Percentiles rank a stretch among this genome's conserved stretches.
Conservation (phyloP, 768 basidiomycete genomes). For the Termitomyces sp. region DNA sequence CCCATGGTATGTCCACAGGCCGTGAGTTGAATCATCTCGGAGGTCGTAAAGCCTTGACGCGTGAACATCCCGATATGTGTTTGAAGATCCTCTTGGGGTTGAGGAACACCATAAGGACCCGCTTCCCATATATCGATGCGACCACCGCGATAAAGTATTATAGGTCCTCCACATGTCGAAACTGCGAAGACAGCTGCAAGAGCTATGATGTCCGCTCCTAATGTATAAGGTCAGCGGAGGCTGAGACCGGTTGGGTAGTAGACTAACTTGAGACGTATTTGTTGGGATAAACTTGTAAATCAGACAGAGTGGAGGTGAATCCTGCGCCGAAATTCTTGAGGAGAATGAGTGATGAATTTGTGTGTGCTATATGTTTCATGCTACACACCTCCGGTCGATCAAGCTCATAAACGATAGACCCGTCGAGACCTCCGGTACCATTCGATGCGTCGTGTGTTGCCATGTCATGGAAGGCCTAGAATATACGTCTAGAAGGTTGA, state of each 20-base stretch:
- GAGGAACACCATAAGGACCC: constrained; percentile 38
- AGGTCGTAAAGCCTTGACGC: constrained; percentile 37
- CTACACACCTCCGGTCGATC: constrained; percentile 34
- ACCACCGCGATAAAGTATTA: constrained; percentile 38
- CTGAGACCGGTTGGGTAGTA: neutral
- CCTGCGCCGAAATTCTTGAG: constrained; percentile 45
- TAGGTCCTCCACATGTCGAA: constrained; percentile 43
- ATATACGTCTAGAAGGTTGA: neutral
- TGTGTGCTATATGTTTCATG: neutral
- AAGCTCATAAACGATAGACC: constrained; percentile 46
- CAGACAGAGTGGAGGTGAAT: constrained; percentile 38
- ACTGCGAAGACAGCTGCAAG: constrained; percentile 34
- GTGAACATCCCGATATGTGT: constrained; percentile 37
- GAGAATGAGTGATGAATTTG: neutral
- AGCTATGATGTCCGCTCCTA: constrained; percentile 45
- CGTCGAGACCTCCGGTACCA: constrained; percentile 49
- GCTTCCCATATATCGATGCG: constrained; percentile 37
- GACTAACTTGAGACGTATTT: constrained; percentile 41
- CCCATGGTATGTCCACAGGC: constrained; percentile 53
- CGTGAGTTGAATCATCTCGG: constrained; percentile 49
- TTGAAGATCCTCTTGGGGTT: constrained; percentile 37
- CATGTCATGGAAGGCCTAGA: constrained; percentile 49
- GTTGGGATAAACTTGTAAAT: constrained; percentile 39
- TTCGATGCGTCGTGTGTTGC: constrained; percentile 41
- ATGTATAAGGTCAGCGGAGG: neutral